Evolutionary conservation across 345 rosid genomes (phyloP).

Genomic region (Salix purpurea): DNA sequence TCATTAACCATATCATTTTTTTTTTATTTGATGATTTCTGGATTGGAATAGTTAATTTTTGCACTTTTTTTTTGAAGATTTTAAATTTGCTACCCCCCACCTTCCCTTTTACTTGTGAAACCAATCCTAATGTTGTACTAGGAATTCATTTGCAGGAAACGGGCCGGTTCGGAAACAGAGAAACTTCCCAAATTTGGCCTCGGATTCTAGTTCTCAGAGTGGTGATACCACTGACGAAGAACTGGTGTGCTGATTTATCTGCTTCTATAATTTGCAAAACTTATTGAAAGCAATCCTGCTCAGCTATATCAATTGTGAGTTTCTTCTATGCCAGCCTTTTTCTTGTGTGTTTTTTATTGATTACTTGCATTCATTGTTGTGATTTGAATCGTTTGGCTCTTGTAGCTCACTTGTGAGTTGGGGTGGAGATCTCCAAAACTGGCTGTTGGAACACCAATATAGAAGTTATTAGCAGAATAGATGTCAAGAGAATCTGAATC

Average conservation of each 20-base stretch:
- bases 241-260: slow-evolving; percentile 45
- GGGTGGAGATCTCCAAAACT: slow-evolving; percentile 36
- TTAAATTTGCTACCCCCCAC: not conserved
- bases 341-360: not conserved
- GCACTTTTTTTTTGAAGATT: not conserved
- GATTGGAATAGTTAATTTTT: not conserved
- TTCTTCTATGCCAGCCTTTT: not conserved
- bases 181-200: slow-evolving; percentile 36
- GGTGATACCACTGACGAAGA: slow-evolving; percentile 42
- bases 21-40: slow-evolving; percentile 17
- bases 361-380: not conserved
- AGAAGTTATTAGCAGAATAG: slow-evolving; percentile 72
- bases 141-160: slow-evolving; percentile 55
- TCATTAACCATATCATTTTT: not conserved
- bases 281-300: not conserved
- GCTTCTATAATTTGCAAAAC: not conserved
- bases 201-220: slow-evolving; percentile 46
- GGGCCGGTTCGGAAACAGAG: slow-evolving; percentile 40
- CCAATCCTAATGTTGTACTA: slow-evolving; percentile 23
- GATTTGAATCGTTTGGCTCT: slow-evolving; percentile 18
- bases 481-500: slow-evolving; percentile 71
- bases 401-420: slow-evolving; percentile 46
- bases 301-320: not conserved
- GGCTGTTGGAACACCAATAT: slow-evolving; percentile 51
- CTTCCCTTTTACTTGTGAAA: slow-evolving; percentile 1